Conservation (phyloP, 1,139 yeast genomes). For the Pichia sp. region DNA sequence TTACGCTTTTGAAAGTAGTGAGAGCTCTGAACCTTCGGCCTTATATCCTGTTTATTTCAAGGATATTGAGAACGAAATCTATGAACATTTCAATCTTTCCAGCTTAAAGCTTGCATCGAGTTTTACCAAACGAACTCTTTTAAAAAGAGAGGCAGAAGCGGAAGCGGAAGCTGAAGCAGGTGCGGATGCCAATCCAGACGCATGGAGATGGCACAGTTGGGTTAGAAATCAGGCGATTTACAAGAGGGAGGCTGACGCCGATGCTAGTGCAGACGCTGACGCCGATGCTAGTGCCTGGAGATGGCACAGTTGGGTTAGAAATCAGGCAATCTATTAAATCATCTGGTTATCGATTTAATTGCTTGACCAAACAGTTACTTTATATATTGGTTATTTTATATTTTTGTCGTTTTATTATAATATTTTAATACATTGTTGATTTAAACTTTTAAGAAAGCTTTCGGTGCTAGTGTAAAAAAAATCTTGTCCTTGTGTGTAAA, state of each 20-base stretch:
- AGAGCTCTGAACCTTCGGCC: conserved; percentile 16
- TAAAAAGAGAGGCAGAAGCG: conserved; percentile 25
- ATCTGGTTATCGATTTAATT: not conserved
- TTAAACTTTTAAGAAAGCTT: no score
- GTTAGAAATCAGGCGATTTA: conserved; percentile 19
- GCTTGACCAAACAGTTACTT: not conserved
- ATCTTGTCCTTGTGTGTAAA: not conserved
- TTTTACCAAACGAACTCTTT: not conserved
- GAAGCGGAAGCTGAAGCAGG: conserved; percentile 14
- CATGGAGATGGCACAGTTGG: conserved; percentile 15
- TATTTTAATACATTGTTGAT: not conserved
- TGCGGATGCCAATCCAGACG: conserved; percentile 17
- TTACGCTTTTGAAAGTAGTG: conserved; percentile 10
- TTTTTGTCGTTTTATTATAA: not conserved
- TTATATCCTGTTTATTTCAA: conserved; percentile 19
- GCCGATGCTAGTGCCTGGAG: conserved; percentile 8
- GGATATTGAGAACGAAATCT: conserved; percentile 10
- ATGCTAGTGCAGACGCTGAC: conserved; percentile 9
- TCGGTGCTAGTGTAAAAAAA: not conserved
- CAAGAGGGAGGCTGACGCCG: conserved; percentile 23
- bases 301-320: not conserved
- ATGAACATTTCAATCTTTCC: conserved; percentile 1
- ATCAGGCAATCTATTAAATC: conserved; percentile 14
- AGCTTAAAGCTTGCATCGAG: not conserved
- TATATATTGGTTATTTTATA: not conserved